phyloP scores from a whole-genome alignment of 1,284 basidiomycete species.

The Sphaerobolus stellatus region DNA sequence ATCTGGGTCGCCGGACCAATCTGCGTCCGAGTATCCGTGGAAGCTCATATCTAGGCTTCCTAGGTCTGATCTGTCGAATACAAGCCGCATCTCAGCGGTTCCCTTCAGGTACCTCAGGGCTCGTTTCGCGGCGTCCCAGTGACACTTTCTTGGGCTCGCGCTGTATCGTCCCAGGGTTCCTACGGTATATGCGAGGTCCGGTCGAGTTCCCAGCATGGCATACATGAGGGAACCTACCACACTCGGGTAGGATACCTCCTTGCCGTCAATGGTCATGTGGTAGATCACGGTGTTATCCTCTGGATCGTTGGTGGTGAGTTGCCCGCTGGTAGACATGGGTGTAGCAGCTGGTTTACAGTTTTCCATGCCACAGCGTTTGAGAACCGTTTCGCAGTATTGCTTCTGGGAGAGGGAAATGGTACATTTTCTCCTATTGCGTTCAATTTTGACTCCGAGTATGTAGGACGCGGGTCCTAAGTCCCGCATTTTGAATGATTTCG shows the following conservation, averaged over 20 bases:
- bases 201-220: slow-evolving; percentile 20
- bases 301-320: slow-evolving; percentile 12
- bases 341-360: slow-evolving; percentile 28
- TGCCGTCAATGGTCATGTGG: slow-evolving; percentile 19
- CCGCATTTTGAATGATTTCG: slow-evolving; percentile 29
- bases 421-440: slow-evolving; percentile 22
- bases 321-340: slow-evolving; percentile 30
- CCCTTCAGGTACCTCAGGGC: slow-evolving; percentile 34
- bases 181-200: slow-evolving; percentile 28
- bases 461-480: slow-evolving; percentile 21
- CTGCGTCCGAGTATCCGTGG: slow-evolving; percentile 9
- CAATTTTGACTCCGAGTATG: slow-evolving; percentile 22
- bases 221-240: slow-evolving; percentile 26
- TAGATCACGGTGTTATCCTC: not conserved
- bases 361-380: slow-evolving; percentile 33
- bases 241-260: slow-evolving; percentile 22
- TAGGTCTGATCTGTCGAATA: not conserved
- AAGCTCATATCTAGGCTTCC: not conserved
- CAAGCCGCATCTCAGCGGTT: slow-evolving; percentile 30
- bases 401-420: slow-evolving; percentile 36
- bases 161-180: slow-evolving; percentile 20
- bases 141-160: slow-evolving; percentile 19
- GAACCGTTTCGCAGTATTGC: slow-evolving; percentile 37
- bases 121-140: slow-evolving; percentile 24
- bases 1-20: slow-evolving; percentile 25